These are phyloP conservation scores for Neoboletus magnificus DNA, from an alignment of 768 basidiomycete genomes.

Conservation along the genomic window DNA sequence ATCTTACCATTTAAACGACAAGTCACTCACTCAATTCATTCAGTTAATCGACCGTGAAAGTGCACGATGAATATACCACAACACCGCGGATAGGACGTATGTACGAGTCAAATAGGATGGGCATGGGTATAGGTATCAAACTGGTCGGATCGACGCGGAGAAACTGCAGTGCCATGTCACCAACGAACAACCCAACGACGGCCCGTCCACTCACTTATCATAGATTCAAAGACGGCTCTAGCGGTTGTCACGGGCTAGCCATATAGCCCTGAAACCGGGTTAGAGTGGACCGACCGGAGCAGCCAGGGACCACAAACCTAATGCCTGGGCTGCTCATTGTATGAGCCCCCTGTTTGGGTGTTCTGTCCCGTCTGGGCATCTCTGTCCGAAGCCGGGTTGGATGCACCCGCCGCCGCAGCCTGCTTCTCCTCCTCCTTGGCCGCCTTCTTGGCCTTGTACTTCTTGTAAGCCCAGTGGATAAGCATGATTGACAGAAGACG, in stretches of 20 bases:
- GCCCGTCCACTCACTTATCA: constrained; percentile 6
- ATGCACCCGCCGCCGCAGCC: neutral
- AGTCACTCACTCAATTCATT: constrained; percentile 5
- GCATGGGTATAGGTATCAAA: neutral
- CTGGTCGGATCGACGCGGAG: neutral
- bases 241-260: neutral
- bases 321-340: neutral
- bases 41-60: too few species aligned
- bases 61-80: neutral
- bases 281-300: neutral
- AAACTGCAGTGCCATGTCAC: constrained; percentile 7
- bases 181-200: neutral
- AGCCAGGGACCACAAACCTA: constrained; percentile 10
- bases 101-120: neutral
- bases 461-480: constrained; percentile 16
- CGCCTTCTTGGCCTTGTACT: constrained; percentile 25
- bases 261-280: neutral
- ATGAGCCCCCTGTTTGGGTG: neutral
- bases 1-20: constrained; percentile 7
- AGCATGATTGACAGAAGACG: constrained; percentile 9
- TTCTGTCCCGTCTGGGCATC: neutral
- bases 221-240: too few species aligned
- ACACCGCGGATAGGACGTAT: neutral
- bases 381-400: neutral
- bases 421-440: constrained; percentile 16